Percentiles rank a stretch among this genome's conserved stretches.
Evolutionary conservation across 2,329 filamentous ascomycete genomes (phyloP).

Genomic region (Sarocladium brachiariae): DNA sequence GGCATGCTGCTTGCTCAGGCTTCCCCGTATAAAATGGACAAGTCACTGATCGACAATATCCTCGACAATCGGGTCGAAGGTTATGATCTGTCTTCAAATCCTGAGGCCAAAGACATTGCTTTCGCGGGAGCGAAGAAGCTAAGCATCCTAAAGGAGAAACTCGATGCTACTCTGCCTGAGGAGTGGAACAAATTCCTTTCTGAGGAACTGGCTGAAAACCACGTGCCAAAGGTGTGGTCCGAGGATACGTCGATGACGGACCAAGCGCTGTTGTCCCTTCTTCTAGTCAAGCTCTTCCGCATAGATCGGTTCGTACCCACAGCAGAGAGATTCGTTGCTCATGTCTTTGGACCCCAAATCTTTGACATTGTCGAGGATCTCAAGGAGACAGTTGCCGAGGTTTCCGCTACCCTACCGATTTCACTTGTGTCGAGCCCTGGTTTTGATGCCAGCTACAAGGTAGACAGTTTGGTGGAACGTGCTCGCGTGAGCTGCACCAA

Average conservation of each 20-base stretch:
- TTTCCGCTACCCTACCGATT: constrained; percentile 77
- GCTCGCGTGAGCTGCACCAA: constrained; percentile 80
- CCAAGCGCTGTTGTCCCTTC: constrained; percentile 71
- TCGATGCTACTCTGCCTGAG: constrained; percentile 54
- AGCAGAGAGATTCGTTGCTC: constrained; percentile 81
- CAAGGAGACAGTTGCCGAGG: constrained; percentile 74
- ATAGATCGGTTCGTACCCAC: constrained; percentile 91
- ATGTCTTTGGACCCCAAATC: constrained; percentile 77
- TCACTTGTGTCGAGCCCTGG: constrained; percentile 90
- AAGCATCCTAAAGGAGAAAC: constrained; percentile 62
- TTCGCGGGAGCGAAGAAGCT: constrained; percentile 64
- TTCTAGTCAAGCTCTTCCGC: constrained; percentile 90
- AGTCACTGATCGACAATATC: constrained; percentile 76
- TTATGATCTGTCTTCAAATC: constrained; percentile 68
- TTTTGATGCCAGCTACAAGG: constrained; percentile 98
- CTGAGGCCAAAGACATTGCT: constrained; percentile 57
- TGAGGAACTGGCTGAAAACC: constrained; percentile 81
- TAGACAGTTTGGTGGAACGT: constrained; percentile 86
- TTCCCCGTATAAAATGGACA: constrained; percentile 94
- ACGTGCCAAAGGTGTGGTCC: constrained; percentile 71
- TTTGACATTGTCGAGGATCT: constrained; percentile 83
- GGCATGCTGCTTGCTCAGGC: constrained; percentile 94
- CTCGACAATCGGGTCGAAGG: constrained; percentile 72
- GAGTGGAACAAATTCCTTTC: constrained; percentile 78
- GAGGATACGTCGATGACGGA: constrained; percentile 57